phyloP scores from a whole-genome alignment of 2,329 filamentous ascomycete genomes.

The Stagonosporopsis tanaceti region DNA sequence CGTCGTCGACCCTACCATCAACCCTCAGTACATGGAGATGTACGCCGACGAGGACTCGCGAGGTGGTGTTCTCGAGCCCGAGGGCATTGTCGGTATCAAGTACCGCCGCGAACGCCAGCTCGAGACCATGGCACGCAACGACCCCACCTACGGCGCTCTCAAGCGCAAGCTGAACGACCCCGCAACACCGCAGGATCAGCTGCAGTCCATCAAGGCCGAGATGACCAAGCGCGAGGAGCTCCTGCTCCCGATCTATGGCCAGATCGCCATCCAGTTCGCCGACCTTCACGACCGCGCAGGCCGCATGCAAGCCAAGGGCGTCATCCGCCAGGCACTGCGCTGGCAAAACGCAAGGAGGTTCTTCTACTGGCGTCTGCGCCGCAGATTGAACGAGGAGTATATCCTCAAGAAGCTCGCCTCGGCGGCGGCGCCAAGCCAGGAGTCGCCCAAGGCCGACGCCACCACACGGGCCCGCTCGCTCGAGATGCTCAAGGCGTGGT shows the following conservation, averaged over 20 bases:
- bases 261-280: constrained; percentile 96
- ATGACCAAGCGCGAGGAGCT: constrained; percentile 86
- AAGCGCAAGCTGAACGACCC: constrained; percentile 78
- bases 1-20: constrained; percentile 98
- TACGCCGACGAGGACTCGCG: constrained; percentile 95
- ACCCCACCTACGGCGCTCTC: constrained; percentile 81
- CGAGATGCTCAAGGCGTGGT: constrained; percentile 83
- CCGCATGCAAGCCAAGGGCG: constrained; percentile 97
- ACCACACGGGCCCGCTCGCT: constrained; percentile 72
- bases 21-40: constrained; percentile 98
- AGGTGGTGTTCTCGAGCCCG: constrained; percentile 95
- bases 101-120: constrained; percentile 97
- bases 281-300: constrained; percentile 96
- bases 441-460: constrained; percentile 48
- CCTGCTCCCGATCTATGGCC: constrained; percentile 89
- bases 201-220: constrained; percentile 80
- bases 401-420: constrained; percentile 86
- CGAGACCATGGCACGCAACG: constrained; percentile 94
- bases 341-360: constrained; percentile 92
- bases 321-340: constrained; percentile 81
- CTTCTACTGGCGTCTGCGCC: constrained; percentile 99
- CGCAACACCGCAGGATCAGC: constrained; percentile 74
- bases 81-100: constrained; percentile 98
- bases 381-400: constrained; percentile 95
- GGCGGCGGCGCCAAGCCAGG: constrained; percentile 52